phyloP scores from a whole-genome alignment of 1,139 yeast genomes.

The Saccharomycopsis hybrid region DNA sequence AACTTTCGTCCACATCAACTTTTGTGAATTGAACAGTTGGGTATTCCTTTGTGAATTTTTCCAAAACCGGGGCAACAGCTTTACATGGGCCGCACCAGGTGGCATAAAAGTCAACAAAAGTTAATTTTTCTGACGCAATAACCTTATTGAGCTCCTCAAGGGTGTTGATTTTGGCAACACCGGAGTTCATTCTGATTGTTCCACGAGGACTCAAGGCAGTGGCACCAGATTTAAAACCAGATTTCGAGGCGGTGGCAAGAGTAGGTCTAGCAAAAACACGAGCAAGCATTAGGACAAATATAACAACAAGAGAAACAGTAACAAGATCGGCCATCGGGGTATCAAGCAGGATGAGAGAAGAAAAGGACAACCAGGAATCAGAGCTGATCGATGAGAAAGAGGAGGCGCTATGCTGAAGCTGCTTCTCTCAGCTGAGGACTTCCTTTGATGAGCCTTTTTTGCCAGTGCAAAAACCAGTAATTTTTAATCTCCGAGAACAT shows the following conservation, averaged over 20 bases:
- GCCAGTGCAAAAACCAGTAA: too few relatives aligned
- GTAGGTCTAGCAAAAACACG: neutral
- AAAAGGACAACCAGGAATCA: too few relatives aligned
- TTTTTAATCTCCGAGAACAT: too few relatives aligned
- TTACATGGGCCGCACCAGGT: slow-evolving; percentile 95
- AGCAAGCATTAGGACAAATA: neutral
- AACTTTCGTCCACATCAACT: slow-evolving; percentile 71
- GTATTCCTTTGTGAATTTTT: slow-evolving; percentile 46
- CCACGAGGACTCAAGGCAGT: neutral
- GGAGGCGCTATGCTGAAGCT: too few relatives aligned
- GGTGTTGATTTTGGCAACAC: neutral
- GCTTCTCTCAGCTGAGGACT: too few relatives aligned
- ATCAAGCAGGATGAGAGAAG: too few relatives aligned
- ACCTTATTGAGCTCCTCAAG: slow-evolving; percentile 1
- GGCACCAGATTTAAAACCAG: neutral
- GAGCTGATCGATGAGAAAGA: too few relatives aligned
- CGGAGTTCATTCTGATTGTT: neutral
- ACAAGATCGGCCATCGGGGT: too few relatives aligned
- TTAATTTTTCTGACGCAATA: slow-evolving; percentile 41
- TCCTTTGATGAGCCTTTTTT: too few relatives aligned
- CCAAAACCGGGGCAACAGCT: slow-evolving; percentile 73
- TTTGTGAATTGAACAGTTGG: slow-evolving; percentile 59
- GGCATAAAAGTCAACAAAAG: slow-evolving; percentile 79
- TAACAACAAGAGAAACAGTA: too few relatives aligned
- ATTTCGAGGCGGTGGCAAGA: neutral